These are phyloP conservation scores for Corynascus novoguineensis DNA, from an alignment of 495 filamentous ascomycete genomes.

Conservation along the genomic window DNA sequence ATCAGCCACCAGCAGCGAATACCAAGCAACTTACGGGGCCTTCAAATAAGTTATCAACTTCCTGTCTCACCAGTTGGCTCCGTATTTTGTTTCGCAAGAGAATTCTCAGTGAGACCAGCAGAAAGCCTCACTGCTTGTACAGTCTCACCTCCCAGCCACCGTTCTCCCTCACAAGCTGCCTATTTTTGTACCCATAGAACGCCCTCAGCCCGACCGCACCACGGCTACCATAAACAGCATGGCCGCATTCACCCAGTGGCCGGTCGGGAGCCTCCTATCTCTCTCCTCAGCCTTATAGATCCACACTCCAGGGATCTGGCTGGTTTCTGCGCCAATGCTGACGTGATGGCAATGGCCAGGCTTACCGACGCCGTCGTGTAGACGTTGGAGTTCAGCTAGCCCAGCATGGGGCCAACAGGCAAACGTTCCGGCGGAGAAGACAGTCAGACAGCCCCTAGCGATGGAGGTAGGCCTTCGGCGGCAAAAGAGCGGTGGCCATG, in stretches of 20 bases:
- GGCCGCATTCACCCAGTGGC: constrained; percentile 49
- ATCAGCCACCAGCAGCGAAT: too few relatives aligned
- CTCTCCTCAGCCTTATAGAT: constrained; percentile 63
- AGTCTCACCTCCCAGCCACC: constrained; percentile 21
- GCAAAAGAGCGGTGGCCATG: constrained; percentile 58
- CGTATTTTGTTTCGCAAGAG: too few relatives aligned
- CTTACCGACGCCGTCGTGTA: constrained; percentile 58
- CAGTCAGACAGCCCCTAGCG: constrained; percentile 64
- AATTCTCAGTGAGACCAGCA: too few relatives aligned
- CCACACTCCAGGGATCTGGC: constrained; percentile 68
- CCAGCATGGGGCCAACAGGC: constrained; percentile 56
- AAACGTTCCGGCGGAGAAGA: constrained; percentile 56
- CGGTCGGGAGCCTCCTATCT: constrained; percentile 58
- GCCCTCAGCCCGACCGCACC: constrained; percentile 35
- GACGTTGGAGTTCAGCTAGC: constrained; percentile 66
- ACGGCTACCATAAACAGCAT: constrained; percentile 42
- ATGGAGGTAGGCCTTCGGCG: constrained; percentile 50
- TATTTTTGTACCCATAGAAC: constrained; percentile 40
- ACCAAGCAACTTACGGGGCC: too few relatives aligned
- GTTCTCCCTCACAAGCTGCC: constrained; percentile 26
- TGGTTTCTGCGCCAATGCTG: constrained; percentile 55
- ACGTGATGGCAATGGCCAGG: constrained; percentile 63
- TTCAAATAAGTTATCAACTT: too few relatives aligned
- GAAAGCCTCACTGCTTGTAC: constrained; percentile 21
- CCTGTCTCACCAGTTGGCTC: too few relatives aligned